phyloP scores from a whole-genome alignment of 257 asterid genomes.

The Ehretia macrophylla region DNA sequence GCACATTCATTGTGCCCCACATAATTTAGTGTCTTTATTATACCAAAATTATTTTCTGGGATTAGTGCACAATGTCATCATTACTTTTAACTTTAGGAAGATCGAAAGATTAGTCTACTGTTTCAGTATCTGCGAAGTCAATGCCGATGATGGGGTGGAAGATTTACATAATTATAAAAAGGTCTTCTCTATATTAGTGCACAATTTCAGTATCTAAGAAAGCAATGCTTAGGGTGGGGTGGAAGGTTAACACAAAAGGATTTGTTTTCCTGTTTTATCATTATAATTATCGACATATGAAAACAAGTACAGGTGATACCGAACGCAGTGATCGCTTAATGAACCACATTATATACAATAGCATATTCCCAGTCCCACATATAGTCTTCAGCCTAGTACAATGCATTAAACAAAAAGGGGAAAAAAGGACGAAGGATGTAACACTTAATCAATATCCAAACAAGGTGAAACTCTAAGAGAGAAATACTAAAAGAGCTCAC shows the following conservation, averaged over 20 bases:
- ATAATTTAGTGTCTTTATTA: too few relatives aligned
- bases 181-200: background rate
- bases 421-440: background rate
- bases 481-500: constrained; percentile 44
- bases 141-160: background rate
- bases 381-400: background rate
- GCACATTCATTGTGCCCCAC: too few relatives aligned
- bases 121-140: too few relatives aligned
- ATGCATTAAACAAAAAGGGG: background rate
- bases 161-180: background rate
- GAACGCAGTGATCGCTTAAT: background rate
- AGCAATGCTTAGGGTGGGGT: background rate
- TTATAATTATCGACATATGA: background rate
- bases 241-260: background rate
- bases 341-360: background rate
- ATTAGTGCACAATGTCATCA: too few relatives aligned
- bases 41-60: too few relatives aligned
- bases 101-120: too few relatives aligned
- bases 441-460: background rate
- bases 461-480: constrained; percentile 4
- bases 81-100: too few relatives aligned
- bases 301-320: background rate
- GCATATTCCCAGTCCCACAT: background rate
- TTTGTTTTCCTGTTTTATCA: background rate
- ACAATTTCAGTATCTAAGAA: background rate